Conservation (phyloP, 176 grass and related monocot genomes). For the Oryza australiensis region DNA sequence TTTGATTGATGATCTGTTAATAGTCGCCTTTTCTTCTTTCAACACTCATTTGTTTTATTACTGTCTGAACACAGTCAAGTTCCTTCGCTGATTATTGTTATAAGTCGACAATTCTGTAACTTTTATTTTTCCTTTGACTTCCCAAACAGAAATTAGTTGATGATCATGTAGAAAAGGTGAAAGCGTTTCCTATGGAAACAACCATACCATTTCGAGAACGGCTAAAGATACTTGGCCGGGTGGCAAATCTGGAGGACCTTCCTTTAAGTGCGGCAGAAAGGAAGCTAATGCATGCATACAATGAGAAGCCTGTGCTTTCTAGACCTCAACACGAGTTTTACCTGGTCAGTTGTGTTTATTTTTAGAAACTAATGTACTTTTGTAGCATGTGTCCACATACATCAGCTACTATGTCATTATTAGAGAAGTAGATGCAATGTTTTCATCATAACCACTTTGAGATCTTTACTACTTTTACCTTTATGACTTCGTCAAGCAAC, state of each 20-base stretch:
- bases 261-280: conserved; percentile 85
- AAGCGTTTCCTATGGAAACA: conserved; percentile 76
- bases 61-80: background rate
- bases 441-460: conserved; percentile 13
- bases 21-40: background rate
- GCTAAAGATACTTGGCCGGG: conserved; percentile 87
- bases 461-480: background rate
- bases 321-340: conserved; percentile 95
- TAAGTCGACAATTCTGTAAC: conserved; percentile 20
- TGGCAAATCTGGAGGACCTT: conserved; percentile 94
- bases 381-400: conserved; percentile 8
- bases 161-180: conserved; percentile 86
- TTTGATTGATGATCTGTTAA: conserved; percentile 8
- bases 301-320: conserved; percentile 95
- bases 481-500: background rate
- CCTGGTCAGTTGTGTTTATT: conserved; percentile 53
- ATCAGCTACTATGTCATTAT: background rate
- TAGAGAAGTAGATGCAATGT: conserved; percentile 4
- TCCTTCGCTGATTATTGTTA: conserved; percentile 2
- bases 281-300: conserved; percentile 95
- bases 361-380: background rate
- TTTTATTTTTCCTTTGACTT: background rate
- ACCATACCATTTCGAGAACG: conserved; percentile 78
- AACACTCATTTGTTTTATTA: background rate
- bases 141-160: conserved; percentile 74